Base-by-base conservation (phyloP, 495 filamentous ascomycete species). In the Lentithecium fluviatile region DNA sequence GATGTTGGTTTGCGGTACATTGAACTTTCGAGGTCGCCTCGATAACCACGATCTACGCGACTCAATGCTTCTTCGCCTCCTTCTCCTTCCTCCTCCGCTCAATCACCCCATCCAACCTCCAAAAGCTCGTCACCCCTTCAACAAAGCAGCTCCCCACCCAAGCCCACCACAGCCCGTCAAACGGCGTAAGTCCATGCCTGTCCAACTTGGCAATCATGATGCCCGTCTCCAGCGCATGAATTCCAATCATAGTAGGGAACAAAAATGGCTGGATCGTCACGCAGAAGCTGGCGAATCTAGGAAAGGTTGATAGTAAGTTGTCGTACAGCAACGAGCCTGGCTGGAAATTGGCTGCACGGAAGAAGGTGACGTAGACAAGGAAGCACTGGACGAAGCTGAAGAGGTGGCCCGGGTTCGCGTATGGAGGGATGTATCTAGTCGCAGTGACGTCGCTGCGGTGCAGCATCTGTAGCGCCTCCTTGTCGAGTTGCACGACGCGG, bases 401-500 rank as follows among this genome's bases (percentile, higher is more conserved):
- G 2, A 69, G 45, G 38, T 76, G 71, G 21, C 73, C 21, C 1
- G 25, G 7, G 36, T 8, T 74, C 70, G 1, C 64, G 71, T 3
- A 85, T 83, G 2, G 73, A 69, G 1, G 73, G 62, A 70, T 58
- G 62, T 84, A 91, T 52, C 77, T 73, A 40, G 75, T 84, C 45
- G 89, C 75, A 0, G 72, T 77, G 52, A 85, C 78, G 24, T 80
- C 76, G 56, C 79, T 83, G 45, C 81, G 73, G 10, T 79, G 78
- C 0, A 91, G 78, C 0, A 68, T 77, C 17, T 71, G 52, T 3
- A 82, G 71, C 15, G 83, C 80, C 3, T 83, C 80, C 45, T 79
- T 70, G 70, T 88, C 85, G 83, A 94, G 85, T 13, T 81, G 80
- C 58, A 90, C 82, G 26, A 90, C 72, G 36, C 85, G 80, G 42